phyloP scores from a whole-genome alignment of 2,329 filamentous ascomycete genomes.

The Alternaria infectoria region DNA sequence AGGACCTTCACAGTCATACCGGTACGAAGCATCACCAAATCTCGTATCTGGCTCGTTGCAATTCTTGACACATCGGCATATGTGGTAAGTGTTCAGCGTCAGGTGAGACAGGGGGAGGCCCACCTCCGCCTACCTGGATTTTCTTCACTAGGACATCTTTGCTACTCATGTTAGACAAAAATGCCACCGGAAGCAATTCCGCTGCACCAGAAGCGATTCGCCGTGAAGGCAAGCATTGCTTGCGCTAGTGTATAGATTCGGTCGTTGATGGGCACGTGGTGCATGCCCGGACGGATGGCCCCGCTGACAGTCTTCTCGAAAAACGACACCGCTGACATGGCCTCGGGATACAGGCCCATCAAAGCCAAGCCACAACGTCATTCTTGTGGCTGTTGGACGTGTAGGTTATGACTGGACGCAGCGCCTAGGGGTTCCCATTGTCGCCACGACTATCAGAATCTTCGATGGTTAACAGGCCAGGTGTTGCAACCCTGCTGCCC shows the following conservation, averaged over 20 bases:
- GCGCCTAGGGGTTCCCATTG: background rate
- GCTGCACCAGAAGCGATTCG: background rate
- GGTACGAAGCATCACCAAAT: background rate
- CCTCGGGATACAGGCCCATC: conserved; percentile 5
- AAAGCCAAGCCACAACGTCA: conserved; percentile 3
- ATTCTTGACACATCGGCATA: background rate
- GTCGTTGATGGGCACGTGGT: conserved; percentile 6
- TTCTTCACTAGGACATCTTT: background rate
- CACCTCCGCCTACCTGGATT: background rate
- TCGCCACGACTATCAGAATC: background rate
- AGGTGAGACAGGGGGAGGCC: background rate
- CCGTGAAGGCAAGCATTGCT: background rate
- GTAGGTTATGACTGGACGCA: background rate
- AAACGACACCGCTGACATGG: conserved; percentile 17
- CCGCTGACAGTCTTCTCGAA: conserved; percentile 11
- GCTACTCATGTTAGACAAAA: background rate
- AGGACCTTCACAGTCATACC: background rate
- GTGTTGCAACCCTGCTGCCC: background rate
- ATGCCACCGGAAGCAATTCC: background rate
- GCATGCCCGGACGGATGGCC: conserved; percentile 14
- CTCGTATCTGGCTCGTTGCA: background rate
- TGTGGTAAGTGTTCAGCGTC: background rate
- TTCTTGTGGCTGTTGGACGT: background rate
- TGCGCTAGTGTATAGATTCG: conserved; percentile 1
- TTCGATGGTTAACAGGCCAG: background rate